A percentile compares a stretch with the other conserved stretches of the same genome.
These are phyloP conservation scores for Suhomyces canberraensis DNA, from an alignment of 805 yeast genomes.

Conservation along the genomic window DNA sequence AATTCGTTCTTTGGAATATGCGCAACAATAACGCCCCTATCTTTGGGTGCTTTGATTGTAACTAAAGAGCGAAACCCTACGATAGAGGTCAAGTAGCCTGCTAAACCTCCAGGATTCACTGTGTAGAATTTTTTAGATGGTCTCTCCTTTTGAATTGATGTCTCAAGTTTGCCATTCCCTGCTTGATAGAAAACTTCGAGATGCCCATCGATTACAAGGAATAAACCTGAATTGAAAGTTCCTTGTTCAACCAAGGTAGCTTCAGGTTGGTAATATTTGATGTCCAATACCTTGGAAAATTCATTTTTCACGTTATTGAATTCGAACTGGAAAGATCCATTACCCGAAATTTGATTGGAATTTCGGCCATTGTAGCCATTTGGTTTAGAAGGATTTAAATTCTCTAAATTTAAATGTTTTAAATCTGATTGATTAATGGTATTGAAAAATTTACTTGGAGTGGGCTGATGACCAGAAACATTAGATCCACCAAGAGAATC, in stretches of 20 bases:
- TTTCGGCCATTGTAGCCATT: not conserved
- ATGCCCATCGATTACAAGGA: conserved; percentile 74
- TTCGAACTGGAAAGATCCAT: not conserved
- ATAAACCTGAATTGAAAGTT: conserved; percentile 68
- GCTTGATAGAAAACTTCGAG: conserved; percentile 52
- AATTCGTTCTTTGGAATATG: conserved; percentile 61
- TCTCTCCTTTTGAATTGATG: not conserved
- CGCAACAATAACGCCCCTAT: conserved; percentile 60
- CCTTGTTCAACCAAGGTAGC: conserved; percentile 61
- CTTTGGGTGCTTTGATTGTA: conserved; percentile 58
- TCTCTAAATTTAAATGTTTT: not conserved
- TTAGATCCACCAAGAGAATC: conserved; percentile 10
- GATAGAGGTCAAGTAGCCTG: conserved; percentile 81
- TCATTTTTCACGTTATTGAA: conserved; percentile 45
- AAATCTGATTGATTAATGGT: conserved; percentile 24
- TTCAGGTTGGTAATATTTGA: conserved; percentile 52
- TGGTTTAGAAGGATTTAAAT: not conserved
- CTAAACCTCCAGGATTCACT: conserved; percentile 74
- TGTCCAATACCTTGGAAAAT: conserved; percentile 57
- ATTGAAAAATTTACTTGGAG: conserved; percentile 27
- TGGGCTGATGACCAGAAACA: conserved; percentile 10
- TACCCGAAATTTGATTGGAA: not conserved
- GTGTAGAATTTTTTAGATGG: conserved; percentile 45
- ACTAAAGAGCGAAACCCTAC: conserved; percentile 79
- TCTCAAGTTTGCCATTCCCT: conserved; percentile 21